A percentile compares a stretch with the other conserved stretches of the same genome.
phyloP scores from a whole-genome alignment of 176 grass and related monocot genomes.

The Carex parvula region DNA sequence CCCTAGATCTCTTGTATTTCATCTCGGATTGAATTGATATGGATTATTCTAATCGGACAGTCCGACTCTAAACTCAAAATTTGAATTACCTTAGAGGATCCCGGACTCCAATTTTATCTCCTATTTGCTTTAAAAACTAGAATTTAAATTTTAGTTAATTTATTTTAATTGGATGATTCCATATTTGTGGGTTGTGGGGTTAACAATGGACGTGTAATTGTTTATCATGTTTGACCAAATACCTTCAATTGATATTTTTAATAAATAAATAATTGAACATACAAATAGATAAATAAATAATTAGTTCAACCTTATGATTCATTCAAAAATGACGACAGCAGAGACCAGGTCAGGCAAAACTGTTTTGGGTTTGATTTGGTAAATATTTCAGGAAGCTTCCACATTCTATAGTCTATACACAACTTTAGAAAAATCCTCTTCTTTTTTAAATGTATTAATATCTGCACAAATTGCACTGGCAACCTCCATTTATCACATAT shows the following conservation, averaged over 20 bases:
- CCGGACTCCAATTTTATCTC: no score
- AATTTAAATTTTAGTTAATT: not conserved
- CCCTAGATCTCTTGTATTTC: no score
- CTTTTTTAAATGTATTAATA: not conserved
- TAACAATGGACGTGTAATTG: not conserved
- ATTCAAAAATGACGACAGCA: not conserved
- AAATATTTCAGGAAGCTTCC: conserved; percentile 12
- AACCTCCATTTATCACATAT: not conserved
- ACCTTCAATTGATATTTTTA: not conserved
- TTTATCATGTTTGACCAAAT: not conserved
- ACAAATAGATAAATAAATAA: not conserved
- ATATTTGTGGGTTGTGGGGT: not conserved
- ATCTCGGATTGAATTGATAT: no score
- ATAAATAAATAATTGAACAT: not conserved
- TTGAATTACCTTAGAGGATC: no score
- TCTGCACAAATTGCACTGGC: not conserved
- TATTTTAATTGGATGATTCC: not conserved
- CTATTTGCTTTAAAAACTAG: not conserved
- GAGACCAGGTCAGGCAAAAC: not conserved
- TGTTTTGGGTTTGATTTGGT: not conserved
- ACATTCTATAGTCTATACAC: not conserved
- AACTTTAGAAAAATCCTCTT: not conserved
- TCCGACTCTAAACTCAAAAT: no score
- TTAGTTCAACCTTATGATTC: not conserved
- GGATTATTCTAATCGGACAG: no score